phyloP scores from a whole-genome alignment of 2,329 filamentous ascomycete genomes.

The Escovopsis sp. region DNA sequence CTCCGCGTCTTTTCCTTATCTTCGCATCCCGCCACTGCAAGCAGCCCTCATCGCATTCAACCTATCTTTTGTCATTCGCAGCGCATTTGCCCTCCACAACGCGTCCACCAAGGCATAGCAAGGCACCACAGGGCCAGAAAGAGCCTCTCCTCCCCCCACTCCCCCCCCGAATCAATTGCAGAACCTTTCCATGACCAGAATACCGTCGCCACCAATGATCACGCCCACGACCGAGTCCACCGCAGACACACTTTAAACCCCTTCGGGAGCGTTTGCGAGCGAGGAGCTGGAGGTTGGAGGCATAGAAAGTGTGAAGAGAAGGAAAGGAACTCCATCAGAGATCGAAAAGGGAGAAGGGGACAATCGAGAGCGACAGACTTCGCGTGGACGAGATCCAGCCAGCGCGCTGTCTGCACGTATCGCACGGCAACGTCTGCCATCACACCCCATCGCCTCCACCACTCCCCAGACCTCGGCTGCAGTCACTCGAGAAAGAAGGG shows the following conservation, averaged over 20 bases:
- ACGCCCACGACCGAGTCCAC: constrained; percentile 31
- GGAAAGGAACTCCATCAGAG: constrained; percentile 8
- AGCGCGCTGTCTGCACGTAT: constrained; percentile 30
- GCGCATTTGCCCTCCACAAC: constrained; percentile 10
- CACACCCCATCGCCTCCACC: constrained; percentile 10
- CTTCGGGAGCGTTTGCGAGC: constrained; percentile 49
- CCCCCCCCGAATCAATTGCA: constrained; percentile 16
- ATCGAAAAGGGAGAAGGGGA: constrained; percentile 10
- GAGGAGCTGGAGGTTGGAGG: constrained; percentile 27
- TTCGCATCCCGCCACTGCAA: constrained; percentile 5
- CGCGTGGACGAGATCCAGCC: constrained; percentile 40
- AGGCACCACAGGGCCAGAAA: too few relatives aligned
- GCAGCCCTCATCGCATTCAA: constrained; percentile 13
- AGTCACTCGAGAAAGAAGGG: constrained; percentile 9
- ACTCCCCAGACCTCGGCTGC: constrained; percentile 8
- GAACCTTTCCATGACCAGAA: constrained; percentile 27
- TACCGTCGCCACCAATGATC: constrained; percentile 36
- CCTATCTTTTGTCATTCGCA: constrained; percentile 11
- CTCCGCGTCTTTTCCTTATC: constrained; percentile 8
- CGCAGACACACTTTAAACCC: constrained; percentile 55
- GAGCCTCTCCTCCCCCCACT: constrained; percentile 14
- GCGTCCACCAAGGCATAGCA: too few relatives aligned
- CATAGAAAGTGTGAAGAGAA: too few relatives aligned
- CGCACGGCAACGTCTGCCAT: constrained; percentile 11
- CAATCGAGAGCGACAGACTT: constrained; percentile 12